phyloP scores from a whole-genome alignment of 2,329 filamentous ascomycete genomes.

The Chrysoporthe cubensis region DNA sequence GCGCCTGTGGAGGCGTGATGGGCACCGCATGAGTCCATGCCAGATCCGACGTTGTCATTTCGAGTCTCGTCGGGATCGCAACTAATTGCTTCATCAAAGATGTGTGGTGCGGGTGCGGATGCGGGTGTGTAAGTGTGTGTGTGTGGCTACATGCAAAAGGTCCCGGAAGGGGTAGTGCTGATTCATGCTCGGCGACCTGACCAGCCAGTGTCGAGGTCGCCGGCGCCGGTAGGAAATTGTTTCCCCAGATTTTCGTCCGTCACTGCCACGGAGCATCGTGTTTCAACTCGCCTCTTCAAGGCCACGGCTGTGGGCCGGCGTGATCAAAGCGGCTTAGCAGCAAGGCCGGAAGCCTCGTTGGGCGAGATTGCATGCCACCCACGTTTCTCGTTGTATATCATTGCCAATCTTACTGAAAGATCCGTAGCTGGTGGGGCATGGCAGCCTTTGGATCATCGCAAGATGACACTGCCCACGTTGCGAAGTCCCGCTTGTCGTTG shows the following conservation, averaged over 20 bases:
- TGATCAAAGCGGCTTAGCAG: conserved; percentile 8
- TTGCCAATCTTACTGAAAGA: conserved; percentile 15
- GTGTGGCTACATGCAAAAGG: conserved; percentile 1
- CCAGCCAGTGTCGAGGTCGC: conserved; percentile 3
- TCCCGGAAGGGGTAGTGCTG: neutral
- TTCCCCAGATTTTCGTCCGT: conserved; percentile 4
- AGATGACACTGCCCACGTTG: conserved; percentile 15
- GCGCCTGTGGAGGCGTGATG: neutral
- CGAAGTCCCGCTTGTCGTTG: conserved; percentile 2
- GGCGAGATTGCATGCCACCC: conserved; percentile 1
- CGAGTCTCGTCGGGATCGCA: neutral
- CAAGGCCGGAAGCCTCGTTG: neutral
- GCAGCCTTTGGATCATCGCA: conserved; percentile 3
- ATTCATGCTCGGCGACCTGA: conserved; percentile 5
- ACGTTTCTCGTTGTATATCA: conserved; percentile 11
- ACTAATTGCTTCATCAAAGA: neutral
- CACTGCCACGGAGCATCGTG: neutral
- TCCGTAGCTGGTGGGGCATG: conserved; percentile 1
- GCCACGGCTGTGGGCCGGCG: too few relatives aligned
- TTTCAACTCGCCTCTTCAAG: conserved; percentile 4
- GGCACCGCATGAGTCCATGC: neutral
- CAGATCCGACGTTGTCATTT: neutral
- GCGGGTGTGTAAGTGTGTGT: neutral
- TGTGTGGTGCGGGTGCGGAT: neutral
- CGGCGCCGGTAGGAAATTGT: neutral